Base-by-base conservation (phyloP, 2,329 filamentous ascomycete species). In the Nigrospora sphaerica region DNA sequence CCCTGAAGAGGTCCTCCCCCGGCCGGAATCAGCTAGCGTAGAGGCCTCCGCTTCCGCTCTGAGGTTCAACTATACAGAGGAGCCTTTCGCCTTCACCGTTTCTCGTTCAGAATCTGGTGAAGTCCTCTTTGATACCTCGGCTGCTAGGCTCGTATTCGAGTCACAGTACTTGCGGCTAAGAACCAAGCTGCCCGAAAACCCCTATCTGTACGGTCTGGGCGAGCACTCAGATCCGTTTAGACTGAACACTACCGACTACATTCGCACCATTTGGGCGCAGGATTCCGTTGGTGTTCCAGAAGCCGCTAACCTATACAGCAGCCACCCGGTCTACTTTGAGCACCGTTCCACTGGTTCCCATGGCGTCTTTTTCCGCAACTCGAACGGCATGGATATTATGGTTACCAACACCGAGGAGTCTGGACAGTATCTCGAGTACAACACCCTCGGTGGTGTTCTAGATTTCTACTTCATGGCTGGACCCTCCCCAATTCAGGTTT, bases 121-220 rank as follows among this genome's bases (percentile, higher is more conserved):
- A 51, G 70, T 78, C 4, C 64, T 89, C 9, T 88, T 89, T 60
- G 83, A 91, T 56, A 87, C 85, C 0, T 80, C 80, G 1, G 82
- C 74, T 1, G 76, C 78, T 4, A 70, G 73, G 11, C 68, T 93
- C 11, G 71, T 93, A 39, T 93, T 90, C 55, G 83, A 93, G 66
- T 80, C 80, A 11, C 86, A 93, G 62, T 92, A 89, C 57, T 64
- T 92, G 18, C 79, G 83, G 18, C 71, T 92, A 48, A 77, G 84
- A 37, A 91, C 87, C 2, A 77, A 72, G 50, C 70, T 93, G 12
- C 86, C 88, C 0, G 63, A 77, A 1, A 70, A 81, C 44, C 85
- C 86, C 0, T 80, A 85, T 55, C 68, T 93, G 5, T 93, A 93
- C 59, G 88, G 88, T 1, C 73, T 92, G 2, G 88, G 88, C 32